Evolutionary conservation across 768 basidiomycete species (phyloP).

Genomic region (Psilocybe tampanensis): DNA sequence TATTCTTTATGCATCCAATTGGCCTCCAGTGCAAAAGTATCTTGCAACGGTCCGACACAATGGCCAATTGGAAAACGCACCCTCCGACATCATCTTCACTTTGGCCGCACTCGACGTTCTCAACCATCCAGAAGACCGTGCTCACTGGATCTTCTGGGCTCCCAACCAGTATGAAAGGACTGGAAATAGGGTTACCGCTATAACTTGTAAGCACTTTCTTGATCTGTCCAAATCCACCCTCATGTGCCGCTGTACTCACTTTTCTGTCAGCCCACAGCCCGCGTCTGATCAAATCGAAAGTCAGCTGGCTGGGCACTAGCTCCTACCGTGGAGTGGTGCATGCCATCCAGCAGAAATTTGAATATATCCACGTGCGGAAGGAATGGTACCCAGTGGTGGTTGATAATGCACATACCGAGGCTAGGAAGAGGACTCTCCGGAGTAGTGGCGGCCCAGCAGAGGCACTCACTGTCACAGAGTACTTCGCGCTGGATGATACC

Average conservation of each 20-base stretch:
- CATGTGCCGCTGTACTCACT: background rate
- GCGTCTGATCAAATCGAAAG: slow-evolving; percentile 38
- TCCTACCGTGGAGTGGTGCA: slow-evolving; percentile 31
- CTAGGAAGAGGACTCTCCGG: slow-evolving; percentile 22
- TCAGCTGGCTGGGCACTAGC: slow-evolving; percentile 45
- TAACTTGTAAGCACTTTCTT: slow-evolving; percentile 50
- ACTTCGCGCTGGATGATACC: slow-evolving; percentile 21
- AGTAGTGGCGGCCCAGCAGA: slow-evolving; percentile 20
- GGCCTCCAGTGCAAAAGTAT: slow-evolving; percentile 51
- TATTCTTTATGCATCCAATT: slow-evolving; percentile 45
- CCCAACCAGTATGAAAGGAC: slow-evolving; percentile 48
- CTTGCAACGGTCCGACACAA: slow-evolving; percentile 43
- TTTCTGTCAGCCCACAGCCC: slow-evolving; percentile 38
- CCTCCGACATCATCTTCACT: slow-evolving; percentile 50
- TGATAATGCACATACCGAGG: slow-evolving; percentile 14
- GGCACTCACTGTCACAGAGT: slow-evolving; percentile 19
- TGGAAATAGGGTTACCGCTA: slow-evolving; percentile 53
- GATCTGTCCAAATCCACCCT: background rate
- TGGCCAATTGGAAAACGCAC: slow-evolving; percentile 38
- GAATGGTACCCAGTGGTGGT: slow-evolving; percentile 23
- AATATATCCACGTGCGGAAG: slow-evolving; percentile 18
- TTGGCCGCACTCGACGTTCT: slow-evolving; percentile 66
- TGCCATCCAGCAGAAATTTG: slow-evolving; percentile 24
- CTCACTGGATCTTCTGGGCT: slow-evolving; percentile 69
- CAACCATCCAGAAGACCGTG: slow-evolving; percentile 53